Conservation (phyloP, 352 stramenopile genomes). For the Pythium chondricola region DNA sequence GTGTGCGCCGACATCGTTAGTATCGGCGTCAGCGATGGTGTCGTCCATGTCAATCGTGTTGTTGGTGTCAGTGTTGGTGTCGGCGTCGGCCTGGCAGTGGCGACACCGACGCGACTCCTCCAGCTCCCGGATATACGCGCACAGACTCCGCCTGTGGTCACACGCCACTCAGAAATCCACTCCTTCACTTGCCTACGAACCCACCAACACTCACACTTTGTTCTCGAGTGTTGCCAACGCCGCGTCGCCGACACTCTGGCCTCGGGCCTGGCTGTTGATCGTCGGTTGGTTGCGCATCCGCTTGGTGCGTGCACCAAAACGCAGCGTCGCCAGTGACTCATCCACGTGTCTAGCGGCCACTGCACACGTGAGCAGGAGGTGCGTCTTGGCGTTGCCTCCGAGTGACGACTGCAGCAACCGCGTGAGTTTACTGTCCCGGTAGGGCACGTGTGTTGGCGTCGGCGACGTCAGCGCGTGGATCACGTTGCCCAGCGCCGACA, state of each 20-base stretch:
- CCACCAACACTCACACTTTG: conserved; percentile 37
- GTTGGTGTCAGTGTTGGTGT: conserved; percentile 12
- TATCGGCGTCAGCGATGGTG: not conserved
- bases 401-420: conserved; percentile 82
- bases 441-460: conserved; percentile 52
- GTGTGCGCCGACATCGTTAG: not conserved
- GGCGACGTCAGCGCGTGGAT: conserved; percentile 48
- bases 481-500: conserved; percentile 64
- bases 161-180: not conserved
- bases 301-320: conserved; percentile 87
- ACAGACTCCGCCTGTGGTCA: conserved; percentile 32
- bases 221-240: conserved; percentile 35
- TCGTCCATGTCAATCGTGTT: not conserved
- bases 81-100: no score
- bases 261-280: conserved; percentile 43
- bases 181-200: not conserved
- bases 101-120: conserved; percentile 33
- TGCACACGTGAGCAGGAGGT: conserved; percentile 72
- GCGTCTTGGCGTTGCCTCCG: conserved; percentile 83
- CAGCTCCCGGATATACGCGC: conserved; percentile 45
- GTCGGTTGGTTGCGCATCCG: conserved; percentile 64
- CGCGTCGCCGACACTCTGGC: not conserved
- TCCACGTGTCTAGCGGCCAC: conserved; percentile 29
- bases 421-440: conserved; percentile 87
- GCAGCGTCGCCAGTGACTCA: conserved; percentile 85